Base-by-base conservation (phyloP, 2,329 filamentous ascomycete genomes). In the Sphaceloma murrayae region DNA sequence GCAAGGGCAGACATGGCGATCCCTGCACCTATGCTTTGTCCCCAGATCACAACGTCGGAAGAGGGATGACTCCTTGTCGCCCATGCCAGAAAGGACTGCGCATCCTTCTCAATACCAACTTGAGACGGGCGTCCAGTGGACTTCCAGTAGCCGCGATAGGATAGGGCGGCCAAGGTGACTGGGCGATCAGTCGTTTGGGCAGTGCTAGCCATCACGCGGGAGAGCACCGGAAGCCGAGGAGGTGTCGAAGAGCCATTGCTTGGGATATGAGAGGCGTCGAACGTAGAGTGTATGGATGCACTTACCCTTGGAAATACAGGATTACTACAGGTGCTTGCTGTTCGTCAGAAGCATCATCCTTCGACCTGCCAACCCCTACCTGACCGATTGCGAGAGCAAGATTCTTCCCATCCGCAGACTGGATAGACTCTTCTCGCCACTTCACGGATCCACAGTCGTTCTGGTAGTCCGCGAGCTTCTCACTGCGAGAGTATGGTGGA, bases 111-210 rank as follows among this genome's bases (percentile, higher is more conserved):
- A 51, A 89, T 81, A 1, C 83, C 84, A 27, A 62, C 64, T 56
- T 88, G 82, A 2, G 77, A 80, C 5, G 83, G 75, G 3, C 78
- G 70, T 13, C 85, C 84, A 22, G 74, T 70, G 2, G 82, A 88
- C 8, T 71, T 85, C 85, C 84, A 89, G 58, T 81, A 89, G 8
- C 83, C 82, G 32, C 82, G 75, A 57, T 85, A 75, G 4, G 72
- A 75, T 5, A 75, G 53, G 3, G 68, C 69, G 1, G 69, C 60
- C 3, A 75, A 48, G 1, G 62, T 62, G 58, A 60, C 62, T 2
- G 51, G 42, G 8, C 49, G 29, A 2, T 52, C 34, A 6, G 49
- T 32, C 6, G 48, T 36, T 48, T 32, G 18, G 30, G 34, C 18
- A 4, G 47, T 29, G 22, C 55, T 46, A 16, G 61, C 59, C 19